These are phyloP conservation scores for Cymbidium sinense DNA, from an alignment of 106 monocot species.

Conservation along the genomic window DNA sequence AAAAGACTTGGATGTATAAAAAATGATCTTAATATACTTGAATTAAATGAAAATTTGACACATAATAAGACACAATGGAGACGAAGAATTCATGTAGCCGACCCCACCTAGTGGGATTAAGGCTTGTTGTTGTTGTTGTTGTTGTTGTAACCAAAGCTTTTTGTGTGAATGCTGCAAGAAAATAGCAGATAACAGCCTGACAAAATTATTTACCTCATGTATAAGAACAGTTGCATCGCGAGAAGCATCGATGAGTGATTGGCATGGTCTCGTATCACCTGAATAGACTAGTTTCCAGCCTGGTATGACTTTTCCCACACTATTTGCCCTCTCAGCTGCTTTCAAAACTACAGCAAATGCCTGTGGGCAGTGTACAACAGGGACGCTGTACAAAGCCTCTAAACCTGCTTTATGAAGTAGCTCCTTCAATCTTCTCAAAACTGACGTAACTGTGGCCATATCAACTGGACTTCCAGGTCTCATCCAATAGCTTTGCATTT, in stretches of 20 bases:
- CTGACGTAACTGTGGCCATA: constrained; percentile 19
- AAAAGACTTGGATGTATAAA: no score
- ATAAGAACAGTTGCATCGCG: constrained; percentile 82
- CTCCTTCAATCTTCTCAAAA: constrained; percentile 47
- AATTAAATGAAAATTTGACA: no score
- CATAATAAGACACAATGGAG: no score
- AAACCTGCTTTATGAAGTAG: constrained; percentile 55
- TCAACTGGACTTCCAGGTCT: constrained; percentile 57
- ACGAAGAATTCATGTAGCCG: no score
- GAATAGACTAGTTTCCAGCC: constrained; percentile 99
- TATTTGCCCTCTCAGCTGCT: constrained; percentile 44
- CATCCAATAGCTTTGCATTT: constrained; percentile 77
- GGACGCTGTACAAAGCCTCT: constrained; percentile 71
- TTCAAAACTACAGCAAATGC: constrained; percentile 85
- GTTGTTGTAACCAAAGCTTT: no score
- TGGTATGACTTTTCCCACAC: constrained; percentile 50
- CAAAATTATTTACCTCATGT: constrained; percentile 59
- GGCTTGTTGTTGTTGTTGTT: no score
- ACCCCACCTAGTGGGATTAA: no score
- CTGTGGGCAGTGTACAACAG: constrained; percentile 94
- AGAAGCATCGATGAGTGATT: constrained; percentile 72
- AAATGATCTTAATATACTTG: no score
- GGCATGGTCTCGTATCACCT: constrained; percentile 93
- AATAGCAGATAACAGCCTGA: no score
- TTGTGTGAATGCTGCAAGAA: no score